phyloP scores from a whole-genome alignment of 1,139 yeast genomes.

The Candida tetrigidarum region DNA sequence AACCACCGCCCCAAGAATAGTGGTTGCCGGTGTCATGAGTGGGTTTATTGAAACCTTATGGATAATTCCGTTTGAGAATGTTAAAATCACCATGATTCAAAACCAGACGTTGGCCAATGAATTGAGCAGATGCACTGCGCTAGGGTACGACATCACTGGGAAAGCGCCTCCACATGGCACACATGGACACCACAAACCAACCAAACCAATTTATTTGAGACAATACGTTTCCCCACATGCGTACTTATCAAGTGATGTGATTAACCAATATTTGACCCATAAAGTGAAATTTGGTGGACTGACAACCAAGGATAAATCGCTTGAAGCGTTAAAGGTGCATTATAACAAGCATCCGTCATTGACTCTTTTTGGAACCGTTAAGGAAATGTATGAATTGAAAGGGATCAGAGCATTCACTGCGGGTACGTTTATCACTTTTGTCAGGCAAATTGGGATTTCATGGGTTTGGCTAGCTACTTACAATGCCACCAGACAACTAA shows the following conservation, averaged over 20 bases:
- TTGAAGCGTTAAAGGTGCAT: conserved; percentile 34
- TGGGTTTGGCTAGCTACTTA: conserved; percentile 85
- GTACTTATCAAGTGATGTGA: conserved; percentile 41
- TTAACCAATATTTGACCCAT: conserved; percentile 30
- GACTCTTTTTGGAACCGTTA: conserved; percentile 54
- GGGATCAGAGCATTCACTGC: conserved; percentile 81
- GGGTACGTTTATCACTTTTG: conserved; percentile 79
- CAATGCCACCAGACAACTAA: conserved; percentile 71
- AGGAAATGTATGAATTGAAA: conserved; percentile 72
- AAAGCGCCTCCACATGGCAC: conserved; percentile 5
- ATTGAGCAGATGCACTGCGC: conserved; percentile 25
- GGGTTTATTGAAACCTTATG: conserved; percentile 81
- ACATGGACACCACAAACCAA: conserved; percentile 28
- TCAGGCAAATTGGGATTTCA: conserved; percentile 79
- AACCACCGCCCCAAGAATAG: conserved; percentile 71
- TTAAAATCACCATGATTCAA: conserved; percentile 87
- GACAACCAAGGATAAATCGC: conserved; percentile 21
- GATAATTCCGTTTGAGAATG: conserved; percentile 89
- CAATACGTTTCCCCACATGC: conserved; percentile 52
- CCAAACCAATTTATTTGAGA: conserved; percentile 29
- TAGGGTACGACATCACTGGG: conserved; percentile 32
- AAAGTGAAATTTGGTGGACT: conserved; percentile 11
- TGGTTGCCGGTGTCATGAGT: conserved; percentile 85
- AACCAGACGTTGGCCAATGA: conserved; percentile 49
- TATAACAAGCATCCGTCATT: conserved; percentile 60